A percentile compares a stretch with the other conserved stretches of the same genome.
Evolutionary conservation across 805 yeast species (phyloP).

Genomic region (Myxozyma melibiosi): DNA sequence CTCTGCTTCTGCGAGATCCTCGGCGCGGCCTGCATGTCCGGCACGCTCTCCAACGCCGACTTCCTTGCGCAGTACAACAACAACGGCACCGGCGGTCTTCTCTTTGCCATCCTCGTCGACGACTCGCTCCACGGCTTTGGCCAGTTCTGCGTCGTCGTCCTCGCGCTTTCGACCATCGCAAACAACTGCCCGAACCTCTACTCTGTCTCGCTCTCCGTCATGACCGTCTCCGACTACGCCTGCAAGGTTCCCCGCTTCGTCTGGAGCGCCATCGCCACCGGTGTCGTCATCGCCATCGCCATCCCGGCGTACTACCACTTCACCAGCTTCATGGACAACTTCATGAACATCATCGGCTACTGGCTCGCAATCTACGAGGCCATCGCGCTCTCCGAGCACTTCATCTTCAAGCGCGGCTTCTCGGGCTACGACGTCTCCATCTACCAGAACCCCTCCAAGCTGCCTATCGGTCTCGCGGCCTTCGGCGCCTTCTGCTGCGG

Average conservation of each 20-base stretch:
- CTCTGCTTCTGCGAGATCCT: slow-evolving; percentile 70
- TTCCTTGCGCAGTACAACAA: slow-evolving; percentile 56
- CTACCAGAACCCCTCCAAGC: slow-evolving; percentile 38
- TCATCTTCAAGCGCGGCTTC: slow-evolving; percentile 60
- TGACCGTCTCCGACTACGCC: slow-evolving; percentile 76
- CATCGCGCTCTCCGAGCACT: slow-evolving; percentile 77
- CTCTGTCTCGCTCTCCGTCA: slow-evolving; percentile 83
- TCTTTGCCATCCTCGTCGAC: slow-evolving; percentile 73
- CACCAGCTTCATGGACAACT: slow-evolving; percentile 81
- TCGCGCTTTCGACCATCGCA: slow-evolving; percentile 84
- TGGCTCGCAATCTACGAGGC: slow-evolving; percentile 84
- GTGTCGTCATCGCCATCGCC: slow-evolving; percentile 69
- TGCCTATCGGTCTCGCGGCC: slow-evolving; percentile 82
- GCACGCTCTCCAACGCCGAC: slow-evolving; percentile 50
- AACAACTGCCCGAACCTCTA: slow-evolving; percentile 94
- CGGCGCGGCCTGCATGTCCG: slow-evolving; percentile 86
- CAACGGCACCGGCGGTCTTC: slow-evolving; percentile 78
- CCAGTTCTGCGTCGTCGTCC: slow-evolving; percentile 82
- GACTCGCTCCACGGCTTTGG: slow-evolving; percentile 87
- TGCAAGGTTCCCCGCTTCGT: slow-evolving; percentile 74
- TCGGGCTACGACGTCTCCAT: slow-evolving; percentile 52
- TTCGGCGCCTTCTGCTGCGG: slow-evolving; percentile 77
- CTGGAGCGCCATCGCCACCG: slow-evolving; percentile 79
- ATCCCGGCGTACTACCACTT: slow-evolving; percentile 66
- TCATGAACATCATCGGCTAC: slow-evolving; percentile 90